Evolutionary conservation across 192 early-diverging fungal genomes (phyloP).

Genomic region (Tieghemiomyces parasiticus): DNA sequence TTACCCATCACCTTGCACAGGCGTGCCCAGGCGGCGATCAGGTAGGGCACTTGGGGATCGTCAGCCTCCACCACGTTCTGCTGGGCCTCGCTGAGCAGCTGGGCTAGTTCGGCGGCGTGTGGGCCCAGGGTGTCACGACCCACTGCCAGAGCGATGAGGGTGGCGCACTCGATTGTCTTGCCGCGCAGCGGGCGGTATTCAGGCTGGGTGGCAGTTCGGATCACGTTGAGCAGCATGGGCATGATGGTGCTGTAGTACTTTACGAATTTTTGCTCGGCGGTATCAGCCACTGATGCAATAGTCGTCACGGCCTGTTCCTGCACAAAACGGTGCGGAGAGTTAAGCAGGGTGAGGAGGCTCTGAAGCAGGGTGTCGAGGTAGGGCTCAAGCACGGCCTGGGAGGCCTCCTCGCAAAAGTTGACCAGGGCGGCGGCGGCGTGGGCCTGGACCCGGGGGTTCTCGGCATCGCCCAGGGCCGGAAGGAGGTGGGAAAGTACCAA

Average conservation of each 20-base stretch:
- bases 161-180: conserved; percentile 96
- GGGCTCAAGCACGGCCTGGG: conserved; percentile 68
- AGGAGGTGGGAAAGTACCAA: conserved; percentile 62
- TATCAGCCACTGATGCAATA: conserved; percentile 92
- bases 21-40: conserved; percentile 92
- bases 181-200: conserved; percentile 87
- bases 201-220: conserved; percentile 66
- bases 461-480: conserved; percentile 68
- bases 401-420: conserved; percentile 89
- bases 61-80: conserved; percentile 67
- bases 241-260: conserved; percentile 92
- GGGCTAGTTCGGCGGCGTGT: conserved; percentile 64
- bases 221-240: conserved; percentile 84
- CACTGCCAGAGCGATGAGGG: conserved; percentile 85
- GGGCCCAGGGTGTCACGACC: conserved; percentile 76
- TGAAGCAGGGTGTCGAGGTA: conserved; percentile 85
- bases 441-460: conserved; percentile 78
- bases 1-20: conserved; percentile 87
- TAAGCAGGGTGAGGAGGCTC: conserved; percentile 68
- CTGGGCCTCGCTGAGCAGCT: conserved; percentile 71
- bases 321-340: conserved; percentile 75
- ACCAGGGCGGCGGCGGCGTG: conserved; percentile 94
- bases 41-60: conserved; percentile 85
- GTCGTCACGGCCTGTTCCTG: conserved; percentile 99
- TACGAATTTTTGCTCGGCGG: conserved; percentile 76